phyloP scores from a whole-genome alignment of 2,329 filamentous ascomycete species.

The Ceratocystis cubensis region DNA sequence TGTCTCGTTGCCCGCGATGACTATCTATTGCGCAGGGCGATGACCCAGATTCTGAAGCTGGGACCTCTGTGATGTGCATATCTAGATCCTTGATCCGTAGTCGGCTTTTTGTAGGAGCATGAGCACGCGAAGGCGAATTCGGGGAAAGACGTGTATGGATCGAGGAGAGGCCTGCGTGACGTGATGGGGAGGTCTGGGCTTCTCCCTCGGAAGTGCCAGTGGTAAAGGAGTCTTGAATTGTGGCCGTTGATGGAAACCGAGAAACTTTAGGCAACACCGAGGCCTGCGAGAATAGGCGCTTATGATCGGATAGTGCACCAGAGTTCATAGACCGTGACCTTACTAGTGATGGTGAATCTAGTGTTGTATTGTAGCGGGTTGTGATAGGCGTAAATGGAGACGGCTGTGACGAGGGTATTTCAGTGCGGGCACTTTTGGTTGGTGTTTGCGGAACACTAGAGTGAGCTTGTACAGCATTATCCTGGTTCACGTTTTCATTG shows the following conservation, averaged over 20 bases:
- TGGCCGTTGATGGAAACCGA: conserved; percentile 25
- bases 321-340: conserved; percentile 28
- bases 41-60: conserved; percentile 4
- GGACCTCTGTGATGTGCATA: background rate
- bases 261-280: background rate
- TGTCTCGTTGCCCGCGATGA: conserved; percentile 16
- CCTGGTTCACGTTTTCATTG: background rate
- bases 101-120: background rate
- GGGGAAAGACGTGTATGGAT: background rate
- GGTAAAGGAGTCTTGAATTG: conserved; percentile 37
- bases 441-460: conserved; percentile 34
- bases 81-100: background rate
- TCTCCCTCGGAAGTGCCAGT: conserved; percentile 12
- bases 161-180: background rate
- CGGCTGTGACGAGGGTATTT: conserved; percentile 36
- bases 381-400: conserved; percentile 29
- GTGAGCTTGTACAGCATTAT: background rate
- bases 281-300: background rate
- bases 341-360: conserved; percentile 33
- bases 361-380: conserved; percentile 30
- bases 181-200: background rate
- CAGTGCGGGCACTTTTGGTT: conserved; percentile 27
- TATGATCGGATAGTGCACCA: conserved; percentile 19
- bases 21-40: conserved; percentile 14
- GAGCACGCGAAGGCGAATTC: background rate